Evolutionary conservation across 2,329 filamentous ascomycete genomes (phyloP), one percentile per base, ranked within the genome.

Genomic region (Cordyceps tenuipes): DNA sequence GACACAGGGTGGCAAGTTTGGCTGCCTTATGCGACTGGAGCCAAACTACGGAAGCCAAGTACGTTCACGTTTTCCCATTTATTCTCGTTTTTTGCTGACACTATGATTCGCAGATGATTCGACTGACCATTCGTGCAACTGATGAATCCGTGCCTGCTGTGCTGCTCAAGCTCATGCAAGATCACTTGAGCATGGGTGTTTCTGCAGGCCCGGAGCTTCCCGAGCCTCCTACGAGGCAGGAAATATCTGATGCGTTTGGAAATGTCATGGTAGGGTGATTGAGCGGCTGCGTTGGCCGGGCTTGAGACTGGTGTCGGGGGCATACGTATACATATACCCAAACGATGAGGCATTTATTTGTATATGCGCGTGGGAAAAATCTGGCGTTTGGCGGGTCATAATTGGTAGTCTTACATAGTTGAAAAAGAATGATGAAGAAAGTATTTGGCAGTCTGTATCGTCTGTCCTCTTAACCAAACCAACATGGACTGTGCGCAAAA

Each of bases 21-120:
- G 94, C 36, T 97, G 94, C 76, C 77, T 99, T 70, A 76, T 99
- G 79, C 83, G 94, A 70, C 76, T 99, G 75, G 94, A 99, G 80
- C 94, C 94, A 63, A 99, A 99, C 76, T 93, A 92, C 69, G 82
- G 84, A 64, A 93, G 88, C 64, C 90, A 91, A 85, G 94, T 97
- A 81, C 77, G 87, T 44, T 39, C 5, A 29, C 26, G 50, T 53
- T 15, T 61, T 36, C 21, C 21, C 47, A 36, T 44, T 9, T 31
- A 23, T 15, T 12, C 5, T 36, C 13, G 46, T 26, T 47, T 36
- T 48, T 9, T 34, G 26, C 61, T 59, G 66, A 73, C 64, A 69
- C 39, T 65, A 64, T 62, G 51, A 44, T 39, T 63, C 66, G 29
- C 5, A 97, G 94, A 97, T 97, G 91, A 89, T 95, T 68, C 92